Conservation (phyloP, 306 rosid species). For the Aeschynomene evenia region DNA sequence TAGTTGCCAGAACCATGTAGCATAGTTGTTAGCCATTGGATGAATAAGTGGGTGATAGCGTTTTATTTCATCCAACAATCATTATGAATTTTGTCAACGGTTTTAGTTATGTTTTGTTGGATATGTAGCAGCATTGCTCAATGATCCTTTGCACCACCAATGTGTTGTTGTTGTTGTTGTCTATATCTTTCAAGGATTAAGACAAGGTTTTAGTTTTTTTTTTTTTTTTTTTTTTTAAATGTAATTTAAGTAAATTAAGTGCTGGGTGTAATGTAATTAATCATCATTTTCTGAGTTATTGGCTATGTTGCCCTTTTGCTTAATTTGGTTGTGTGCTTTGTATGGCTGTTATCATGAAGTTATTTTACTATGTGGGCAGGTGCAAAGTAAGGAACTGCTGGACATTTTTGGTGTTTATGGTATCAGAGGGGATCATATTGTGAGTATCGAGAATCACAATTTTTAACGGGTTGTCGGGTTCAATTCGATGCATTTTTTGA, state of each 20-base stretch:
- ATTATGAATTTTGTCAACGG: too few species aligned
- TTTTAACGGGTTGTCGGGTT: background rate
- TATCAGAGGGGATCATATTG: conserved; percentile 71
- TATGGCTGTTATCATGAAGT: background rate
- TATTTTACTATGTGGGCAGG: conserved; percentile 46
- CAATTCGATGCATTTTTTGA: background rate
- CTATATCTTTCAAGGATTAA: too few species aligned
- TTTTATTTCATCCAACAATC: too few species aligned
- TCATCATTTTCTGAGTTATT: background rate
- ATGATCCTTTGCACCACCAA: too few species aligned
- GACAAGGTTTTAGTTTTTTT: background rate
- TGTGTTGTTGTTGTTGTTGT: too few species aligned
- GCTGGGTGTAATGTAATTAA: background rate
- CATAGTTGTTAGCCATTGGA: too few species aligned
- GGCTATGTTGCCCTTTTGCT: background rate
- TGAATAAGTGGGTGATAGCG: too few species aligned
- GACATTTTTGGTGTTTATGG: conserved; percentile 61
- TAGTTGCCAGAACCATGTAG: too few species aligned
- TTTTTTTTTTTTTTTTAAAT: too few species aligned
- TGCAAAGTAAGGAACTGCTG: conserved; percentile 40
- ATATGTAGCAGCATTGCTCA: too few species aligned
- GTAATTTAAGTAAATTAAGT: background rate
- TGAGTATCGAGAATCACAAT: conserved; percentile 44
- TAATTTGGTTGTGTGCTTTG: background rate
- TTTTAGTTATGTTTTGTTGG: too few species aligned